These are phyloP conservation scores for Hyaloraphidium curvatum DNA, from an alignment of 192 early-diverging fungal genomes.

Conservation along the genomic window DNA sequence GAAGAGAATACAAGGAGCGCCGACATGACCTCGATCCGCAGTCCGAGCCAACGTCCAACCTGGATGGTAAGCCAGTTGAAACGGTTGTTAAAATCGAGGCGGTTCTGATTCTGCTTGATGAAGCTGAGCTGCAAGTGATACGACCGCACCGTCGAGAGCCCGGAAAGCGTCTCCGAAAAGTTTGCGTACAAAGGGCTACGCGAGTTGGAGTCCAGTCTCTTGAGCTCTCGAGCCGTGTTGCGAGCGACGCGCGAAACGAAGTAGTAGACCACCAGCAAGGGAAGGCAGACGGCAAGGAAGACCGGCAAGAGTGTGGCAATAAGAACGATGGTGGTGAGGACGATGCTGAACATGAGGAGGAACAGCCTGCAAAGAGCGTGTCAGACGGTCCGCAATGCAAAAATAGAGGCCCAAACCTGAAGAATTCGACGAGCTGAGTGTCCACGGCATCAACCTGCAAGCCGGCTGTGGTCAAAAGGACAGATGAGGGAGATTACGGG, in stretches of 20 bases:
- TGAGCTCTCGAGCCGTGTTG: constrained; percentile 17
- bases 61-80: constrained; percentile 66
- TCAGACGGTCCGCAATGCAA: constrained; percentile 39
- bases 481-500: too few relatives aligned
- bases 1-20: constrained; percentile 56
- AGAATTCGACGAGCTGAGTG: too few relatives aligned
- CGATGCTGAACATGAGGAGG: background rate
- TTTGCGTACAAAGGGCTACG: constrained; percentile 16
- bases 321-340: background rate
- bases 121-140: constrained; percentile 54
- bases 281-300: constrained; percentile 2
- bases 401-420: constrained; percentile 54
- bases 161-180: constrained; percentile 11
- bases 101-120: constrained; percentile 30
- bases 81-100: constrained; percentile 65
- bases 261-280: constrained; percentile 21
- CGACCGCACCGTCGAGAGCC: too few relatives aligned
- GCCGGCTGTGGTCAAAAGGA: too few relatives aligned
- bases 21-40: constrained; percentile 70
- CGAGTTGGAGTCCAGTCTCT: constrained; percentile 20
- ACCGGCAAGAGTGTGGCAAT: background rate
- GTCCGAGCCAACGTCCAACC: too few relatives aligned
- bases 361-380: constrained; percentile 40
- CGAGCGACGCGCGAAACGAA: constrained; percentile 33
- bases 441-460: too few relatives aligned